Evolutionary conservation across 1,284 basidiomycete species (phyloP).

Genomic region (Calocybe gambosa): DNA sequence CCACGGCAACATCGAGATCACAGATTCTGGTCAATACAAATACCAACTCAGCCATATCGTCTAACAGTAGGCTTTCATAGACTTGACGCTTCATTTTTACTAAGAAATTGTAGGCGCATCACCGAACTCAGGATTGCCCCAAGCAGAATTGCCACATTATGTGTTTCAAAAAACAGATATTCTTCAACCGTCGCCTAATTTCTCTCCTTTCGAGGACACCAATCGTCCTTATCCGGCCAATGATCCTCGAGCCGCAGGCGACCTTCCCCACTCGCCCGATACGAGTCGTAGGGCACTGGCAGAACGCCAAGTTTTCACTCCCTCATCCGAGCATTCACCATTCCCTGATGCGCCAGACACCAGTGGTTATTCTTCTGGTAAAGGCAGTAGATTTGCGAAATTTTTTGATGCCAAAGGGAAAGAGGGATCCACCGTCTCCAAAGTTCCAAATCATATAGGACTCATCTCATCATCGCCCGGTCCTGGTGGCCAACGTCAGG

Average conservation of each 20-base stretch:
- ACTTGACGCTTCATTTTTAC: not conserved
- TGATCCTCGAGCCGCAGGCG: conserved; percentile 31
- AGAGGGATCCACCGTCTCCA: conserved; percentile 35
- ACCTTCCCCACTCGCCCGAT: conserved; percentile 26
- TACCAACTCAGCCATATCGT: not conserved
- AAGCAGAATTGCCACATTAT: conserved; percentile 19
- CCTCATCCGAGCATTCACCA: conserved; percentile 11
- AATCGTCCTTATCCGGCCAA: conserved; percentile 30
- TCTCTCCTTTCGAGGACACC: conserved; percentile 55
- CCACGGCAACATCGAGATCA: conserved; percentile 15
- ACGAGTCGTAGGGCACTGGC: conserved; percentile 29
- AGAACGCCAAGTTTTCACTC: conserved; percentile 18
- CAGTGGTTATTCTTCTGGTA: conserved; percentile 40
- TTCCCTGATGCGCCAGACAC: conserved; percentile 18
- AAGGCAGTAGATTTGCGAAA: conserved; percentile 77
- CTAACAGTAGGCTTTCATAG: conserved; percentile 14
- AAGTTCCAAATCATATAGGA: conserved; percentile 33
- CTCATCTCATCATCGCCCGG: conserved; percentile 39
- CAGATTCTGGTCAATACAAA: conserved; percentile 10
- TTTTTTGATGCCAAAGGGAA: conserved; percentile 72
- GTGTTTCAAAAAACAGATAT: conserved; percentile 24
- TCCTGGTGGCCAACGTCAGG: conserved; percentile 40
- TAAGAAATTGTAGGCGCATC: conserved; percentile 6
- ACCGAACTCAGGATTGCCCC: conserved; percentile 11
- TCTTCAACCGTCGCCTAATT: conserved; percentile 28